Conservation (phyloP, 169 alveolate species). For the Eimeria maxima region DNA sequence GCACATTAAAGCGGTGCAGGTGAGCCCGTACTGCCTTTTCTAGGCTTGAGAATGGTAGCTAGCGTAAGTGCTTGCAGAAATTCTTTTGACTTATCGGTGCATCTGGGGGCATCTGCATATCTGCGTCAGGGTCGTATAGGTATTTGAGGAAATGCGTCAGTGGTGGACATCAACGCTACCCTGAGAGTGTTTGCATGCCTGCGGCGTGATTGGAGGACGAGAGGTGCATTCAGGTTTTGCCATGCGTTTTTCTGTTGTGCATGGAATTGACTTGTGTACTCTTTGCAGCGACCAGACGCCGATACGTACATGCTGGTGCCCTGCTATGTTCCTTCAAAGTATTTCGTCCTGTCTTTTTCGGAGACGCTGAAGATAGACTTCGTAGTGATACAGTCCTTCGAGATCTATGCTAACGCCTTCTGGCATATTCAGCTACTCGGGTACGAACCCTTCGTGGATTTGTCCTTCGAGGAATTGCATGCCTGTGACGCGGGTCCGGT, state of each 20-base stretch:
- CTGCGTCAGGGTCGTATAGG: background rate
- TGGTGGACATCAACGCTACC: background rate
- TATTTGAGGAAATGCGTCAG: background rate
- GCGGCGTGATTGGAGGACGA: background rate
- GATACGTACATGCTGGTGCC: constrained; percentile 92
- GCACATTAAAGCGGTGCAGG: constrained; percentile 86
- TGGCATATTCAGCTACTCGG: constrained; percentile 81
- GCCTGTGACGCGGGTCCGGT: too few species aligned
- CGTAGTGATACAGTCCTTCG: constrained; percentile 89
- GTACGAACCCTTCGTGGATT: constrained; percentile 24
- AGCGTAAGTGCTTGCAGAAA: background rate
- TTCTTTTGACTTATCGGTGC: background rate
- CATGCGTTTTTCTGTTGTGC: background rate
- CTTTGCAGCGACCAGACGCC: constrained; percentile 85
- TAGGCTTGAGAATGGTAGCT: background rate
- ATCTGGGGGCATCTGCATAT: background rate
- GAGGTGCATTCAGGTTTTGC: background rate
- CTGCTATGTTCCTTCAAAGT: constrained; percentile 88
- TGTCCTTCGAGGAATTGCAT: background rate
- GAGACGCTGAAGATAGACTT: constrained; percentile 90
- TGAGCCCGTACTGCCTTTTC: constrained; percentile 36
- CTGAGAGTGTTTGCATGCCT: constrained; percentile 48
- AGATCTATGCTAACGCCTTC: constrained; percentile 91
- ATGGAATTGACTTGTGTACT: background rate
- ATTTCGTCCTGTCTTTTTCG: constrained; percentile 91